phyloP scores from a whole-genome alignment of 495 filamentous ascomycete species.

The Viridothelium virens region DNA sequence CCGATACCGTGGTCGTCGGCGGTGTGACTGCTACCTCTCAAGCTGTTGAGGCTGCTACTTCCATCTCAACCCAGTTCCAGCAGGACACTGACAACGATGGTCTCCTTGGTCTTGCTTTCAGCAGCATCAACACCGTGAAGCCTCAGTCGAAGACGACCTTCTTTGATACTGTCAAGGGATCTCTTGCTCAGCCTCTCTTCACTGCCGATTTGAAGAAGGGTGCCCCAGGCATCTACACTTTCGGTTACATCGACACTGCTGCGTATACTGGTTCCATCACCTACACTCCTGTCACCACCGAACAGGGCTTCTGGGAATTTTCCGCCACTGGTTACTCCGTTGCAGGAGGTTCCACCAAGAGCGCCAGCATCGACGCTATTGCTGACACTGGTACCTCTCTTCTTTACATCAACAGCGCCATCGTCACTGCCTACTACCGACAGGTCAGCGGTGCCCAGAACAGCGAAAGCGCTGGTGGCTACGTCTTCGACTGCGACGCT shows the following conservation, averaged over 20 bases:
- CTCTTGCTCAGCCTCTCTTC: constrained; percentile 56
- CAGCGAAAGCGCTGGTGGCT: constrained; percentile 49
- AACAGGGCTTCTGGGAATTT: constrained; percentile 66
- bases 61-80: constrained; percentile 53
- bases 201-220: constrained; percentile 59
- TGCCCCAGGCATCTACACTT: constrained; percentile 61
- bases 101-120: constrained; percentile 65
- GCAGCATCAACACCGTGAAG: constrained; percentile 58
- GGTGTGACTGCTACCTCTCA: constrained; percentile 53
- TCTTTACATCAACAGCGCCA: constrained; percentile 48
- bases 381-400: constrained; percentile 68
- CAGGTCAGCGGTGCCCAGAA: constrained; percentile 47
- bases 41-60: constrained; percentile 60
- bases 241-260: constrained; percentile 59
- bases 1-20: constrained; percentile 61
- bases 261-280: constrained; percentile 58
- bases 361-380: constrained; percentile 41
- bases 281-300: constrained; percentile 52
- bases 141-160: constrained; percentile 60
- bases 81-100: constrained; percentile 57
- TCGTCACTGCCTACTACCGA: constrained; percentile 59
- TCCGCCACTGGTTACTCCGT: constrained; percentile 54
- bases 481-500: constrained; percentile 57
- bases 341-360: constrained; percentile 36
- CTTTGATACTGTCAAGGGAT: constrained; percentile 59